phyloP scores from a whole-genome alignment of 768 basidiomycete genomes.

The Leucocoprinus leucothites region DNA sequence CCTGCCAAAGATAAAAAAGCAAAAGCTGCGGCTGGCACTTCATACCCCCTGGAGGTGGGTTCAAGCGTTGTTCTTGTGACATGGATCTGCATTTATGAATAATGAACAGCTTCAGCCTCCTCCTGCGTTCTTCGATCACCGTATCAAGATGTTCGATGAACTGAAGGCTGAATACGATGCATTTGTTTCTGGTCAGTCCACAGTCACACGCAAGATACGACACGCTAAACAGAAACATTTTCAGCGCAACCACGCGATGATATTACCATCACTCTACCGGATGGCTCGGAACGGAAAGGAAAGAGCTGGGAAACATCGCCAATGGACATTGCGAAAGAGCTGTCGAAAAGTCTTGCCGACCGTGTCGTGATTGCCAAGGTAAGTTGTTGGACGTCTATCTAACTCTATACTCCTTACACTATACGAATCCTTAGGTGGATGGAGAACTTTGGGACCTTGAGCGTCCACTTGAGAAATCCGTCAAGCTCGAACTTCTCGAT shows the following conservation, averaged over 20 bases:
- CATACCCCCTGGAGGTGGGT: constrained; percentile 64
- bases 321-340: constrained; percentile 83
- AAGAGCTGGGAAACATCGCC: constrained; percentile 95
- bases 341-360: constrained; percentile 86
- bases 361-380: constrained; percentile 93
- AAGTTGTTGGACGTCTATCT: constrained; percentile 15
- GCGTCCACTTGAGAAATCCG: constrained; percentile 85
- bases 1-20: constrained; percentile 43
- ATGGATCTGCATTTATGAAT: not conserved
- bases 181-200: constrained; percentile 62
- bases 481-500: constrained; percentile 80
- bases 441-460: constrained; percentile 92
- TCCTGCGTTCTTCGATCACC: constrained; percentile 85
- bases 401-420: not conserved
- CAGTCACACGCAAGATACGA: constrained; percentile 3
- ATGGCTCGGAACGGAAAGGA: constrained; percentile 81
- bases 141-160: constrained; percentile 86
- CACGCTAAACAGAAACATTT: constrained; percentile 6
- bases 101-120: constrained; percentile 66
- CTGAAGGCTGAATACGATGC: constrained; percentile 83
- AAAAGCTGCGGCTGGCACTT: constrained; percentile 35
- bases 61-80: not conserved
- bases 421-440: constrained; percentile 55
- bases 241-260: constrained; percentile 78
- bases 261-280: constrained; percentile 80